Base-by-base conservation (phyloP, 805 yeast species). In the Nakazawaea wyomingensis region DNA sequence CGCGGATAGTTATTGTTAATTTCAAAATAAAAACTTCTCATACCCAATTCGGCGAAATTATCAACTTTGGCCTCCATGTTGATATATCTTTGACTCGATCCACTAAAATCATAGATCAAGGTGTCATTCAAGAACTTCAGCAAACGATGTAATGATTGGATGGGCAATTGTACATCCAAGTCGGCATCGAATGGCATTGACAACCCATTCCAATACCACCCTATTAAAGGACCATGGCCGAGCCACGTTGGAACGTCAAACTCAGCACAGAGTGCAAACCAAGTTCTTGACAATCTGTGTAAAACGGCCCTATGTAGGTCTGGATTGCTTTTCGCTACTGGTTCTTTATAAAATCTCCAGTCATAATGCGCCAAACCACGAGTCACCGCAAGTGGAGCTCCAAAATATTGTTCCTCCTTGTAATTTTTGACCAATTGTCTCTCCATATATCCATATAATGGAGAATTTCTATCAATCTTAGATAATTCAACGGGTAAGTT, bases 101-200 rank as follows among this genome's bases (percentile, higher is more conserved):
- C 6, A 62, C 50, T 16, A 62, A 53, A 32, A 47, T 67, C 73
- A 29, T 66, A 42, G 53, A 31, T 63, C 48, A 27, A 60, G 30
- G 66, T 51, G 42, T 69, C 70, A 47, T 69, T 69, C 48, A 54
- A 64, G 9, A 43, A 32, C 19, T 59, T 54, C n/a, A 68, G 57
- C 31, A 69, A 36, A 22, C 46, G 49, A 47, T 66, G 71, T 41
- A 68, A 55, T 22, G 68, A 70, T 63, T 65, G 65, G 38, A 67
- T 70, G 4, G 70, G 52, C 54, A 44, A 57, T 52, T 36, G 69
- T 47, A 46, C 65, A 49, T 69, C 74, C 28, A 67, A 52, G 52
- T 69, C 74, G 34, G 53, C 57, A 43, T 69, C 74, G 71, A 71
- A 69, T 3, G 74, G 74, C 44, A 69, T 64, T 33, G 60, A 50